A percentile compares a stretch with the other conserved stretches of the same genome.
Evolutionary conservation across 352 stramenopile genomes (phyloP).

Genomic region (Globisporangium heterothallicum): DNA sequence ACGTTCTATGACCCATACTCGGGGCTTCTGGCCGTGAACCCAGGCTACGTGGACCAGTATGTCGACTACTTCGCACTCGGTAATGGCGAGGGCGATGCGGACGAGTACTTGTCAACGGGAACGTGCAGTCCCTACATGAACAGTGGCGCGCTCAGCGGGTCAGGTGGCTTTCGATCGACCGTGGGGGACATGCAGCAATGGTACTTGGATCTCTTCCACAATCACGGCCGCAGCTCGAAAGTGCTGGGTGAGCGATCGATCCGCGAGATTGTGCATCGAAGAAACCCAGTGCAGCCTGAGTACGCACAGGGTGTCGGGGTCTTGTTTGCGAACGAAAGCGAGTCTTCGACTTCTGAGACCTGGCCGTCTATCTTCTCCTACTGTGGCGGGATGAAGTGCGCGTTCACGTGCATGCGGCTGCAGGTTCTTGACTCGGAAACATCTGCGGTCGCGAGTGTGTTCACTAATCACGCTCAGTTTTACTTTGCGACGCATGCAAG

Average conservation of each 20-base stretch:
- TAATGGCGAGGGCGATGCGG: conserved; percentile 9
- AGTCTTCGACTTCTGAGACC: not conserved
- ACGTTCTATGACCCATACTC: conserved; percentile 50
- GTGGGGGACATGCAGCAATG: conserved; percentile 52
- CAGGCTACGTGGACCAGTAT: conserved; percentile 44
- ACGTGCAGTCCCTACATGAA: conserved; percentile 40
- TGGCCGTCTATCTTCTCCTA: conserved; percentile 44
- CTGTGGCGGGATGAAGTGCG: conserved; percentile 45
- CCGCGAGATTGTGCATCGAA: conserved; percentile 29
- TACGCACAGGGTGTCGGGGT: conserved; percentile 47
- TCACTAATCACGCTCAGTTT: conserved; percentile 38
- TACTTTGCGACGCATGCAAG: conserved; percentile 31
- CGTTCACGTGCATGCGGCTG: conserved; percentile 51
- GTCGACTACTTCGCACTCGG: conserved; percentile 37
- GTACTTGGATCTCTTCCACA: conserved; percentile 55
- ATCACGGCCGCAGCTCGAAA: conserved; percentile 31
- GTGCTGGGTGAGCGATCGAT: conserved; percentile 39
- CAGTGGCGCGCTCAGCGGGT: conserved; percentile 22
- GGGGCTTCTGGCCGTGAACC: conserved; percentile 19
- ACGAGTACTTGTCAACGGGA: conserved; percentile 30
- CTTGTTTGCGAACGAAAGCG: conserved; percentile 20
- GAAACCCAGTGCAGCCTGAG: conserved; percentile 25
- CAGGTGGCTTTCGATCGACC: conserved; percentile 39
- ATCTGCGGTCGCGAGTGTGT: conserved; percentile 39
- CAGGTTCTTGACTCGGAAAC: conserved; percentile 28